These are phyloP conservation scores for Pichia sp. DNA, from an alignment of 1,139 yeast species.

Conservation along the genomic window DNA sequence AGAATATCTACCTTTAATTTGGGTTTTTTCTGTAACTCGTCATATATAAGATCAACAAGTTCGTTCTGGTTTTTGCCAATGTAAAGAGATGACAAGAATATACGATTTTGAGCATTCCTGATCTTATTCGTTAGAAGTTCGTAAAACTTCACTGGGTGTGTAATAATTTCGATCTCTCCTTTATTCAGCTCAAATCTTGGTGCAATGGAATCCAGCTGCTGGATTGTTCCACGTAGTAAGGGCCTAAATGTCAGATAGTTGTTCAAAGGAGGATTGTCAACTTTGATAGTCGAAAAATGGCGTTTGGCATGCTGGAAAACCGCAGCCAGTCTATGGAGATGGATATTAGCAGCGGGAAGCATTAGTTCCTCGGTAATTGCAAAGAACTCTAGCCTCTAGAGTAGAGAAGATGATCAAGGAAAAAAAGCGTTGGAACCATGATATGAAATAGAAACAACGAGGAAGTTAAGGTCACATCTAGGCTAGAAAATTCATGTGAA, in stretches of 20 bases:
- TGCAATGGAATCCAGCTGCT: slow-evolving; percentile 59
- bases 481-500: slow-evolving; percentile 5
- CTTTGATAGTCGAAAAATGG: slow-evolving; percentile 24
- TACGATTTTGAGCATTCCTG: slow-evolving; percentile 47
- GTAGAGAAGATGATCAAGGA: neutral
- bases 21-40: slow-evolving; percentile 56
- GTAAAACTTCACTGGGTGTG: slow-evolving; percentile 70
- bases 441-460: neutral
- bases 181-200: slow-evolving; percentile 62
- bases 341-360: slow-evolving; percentile 11
- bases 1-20: slow-evolving; percentile 65
- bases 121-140: slow-evolving; percentile 54
- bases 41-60: slow-evolving; percentile 51
- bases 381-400: neutral
- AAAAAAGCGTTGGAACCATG: neutral
- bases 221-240: slow-evolving; percentile 44
- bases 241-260: slow-evolving; percentile 41
- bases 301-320: slow-evolving; percentile 12
- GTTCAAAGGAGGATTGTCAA: slow-evolving; percentile 25
- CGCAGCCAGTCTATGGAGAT: slow-evolving; percentile 8
- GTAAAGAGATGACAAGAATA: slow-evolving; percentile 81
- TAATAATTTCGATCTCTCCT: slow-evolving; percentile 61
- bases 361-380: neutral
- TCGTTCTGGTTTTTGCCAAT: slow-evolving; percentile 81
- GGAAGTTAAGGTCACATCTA: neutral